Evolutionary conservation across 179 eudicot species (phyloP), one percentile per base, ranked within the genome.

Genomic region (Monotropa hypopitys): DNA sequence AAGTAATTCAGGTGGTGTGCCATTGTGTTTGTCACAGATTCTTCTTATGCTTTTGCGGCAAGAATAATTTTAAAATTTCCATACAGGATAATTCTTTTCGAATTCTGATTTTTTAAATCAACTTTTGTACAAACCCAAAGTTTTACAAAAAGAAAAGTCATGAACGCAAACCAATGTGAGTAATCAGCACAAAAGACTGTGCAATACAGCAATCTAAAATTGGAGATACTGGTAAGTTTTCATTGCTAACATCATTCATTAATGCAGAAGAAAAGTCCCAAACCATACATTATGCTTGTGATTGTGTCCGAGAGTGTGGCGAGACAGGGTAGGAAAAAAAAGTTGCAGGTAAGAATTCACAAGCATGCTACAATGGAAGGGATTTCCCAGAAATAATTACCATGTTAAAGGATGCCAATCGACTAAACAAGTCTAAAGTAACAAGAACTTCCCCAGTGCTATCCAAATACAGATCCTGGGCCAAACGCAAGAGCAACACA

Each of bases 401-500:
- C 96, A 23, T 80, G 86, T 88, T 95, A 80, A 84, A 91, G 61
- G 93, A 91, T 72, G 88, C 91, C 79, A 93, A 78, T 76, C 99
- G 93, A 77, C 88, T 84, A 74, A 93, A 84, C 79, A 95, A 86
- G 80, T 95, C 95, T 72, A 93, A 92, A 80, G 85, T 85, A 77
- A 77, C 90, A 81, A 87, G 82, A 77, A 85, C 84, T 81, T 95
- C 97, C 80, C 83, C 88, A 35, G 82, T 77, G 77, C 81, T 80
- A 75, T 90, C 85, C 63, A 84, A 78, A 77, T 88, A 87, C 74
- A 84, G 68, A 72, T 81, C 85, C 79, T 90, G 92, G 62, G 96
- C 91, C 85, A 93, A 81, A 77, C 90, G 96, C 86, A 91, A 81
- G 76, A 93, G 92, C 86, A 95, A 82, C 76, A 95, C 83, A 79